phyloP scores from a whole-genome alignment of 805 yeast genomes.

The Yamadazyma kitorensis region DNA sequence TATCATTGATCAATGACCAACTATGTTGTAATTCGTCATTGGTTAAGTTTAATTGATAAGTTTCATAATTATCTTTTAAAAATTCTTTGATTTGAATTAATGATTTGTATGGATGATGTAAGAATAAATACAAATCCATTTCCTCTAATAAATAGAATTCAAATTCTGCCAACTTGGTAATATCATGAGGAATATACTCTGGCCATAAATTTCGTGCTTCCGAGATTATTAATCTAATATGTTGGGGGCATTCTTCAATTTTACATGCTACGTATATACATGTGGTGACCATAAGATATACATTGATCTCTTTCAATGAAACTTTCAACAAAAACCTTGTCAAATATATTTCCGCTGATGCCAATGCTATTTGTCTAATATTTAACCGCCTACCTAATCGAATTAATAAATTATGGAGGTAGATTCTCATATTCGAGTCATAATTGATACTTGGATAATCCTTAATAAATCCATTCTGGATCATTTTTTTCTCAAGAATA shows the following conservation, averaged over 20 bases:
- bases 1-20: conserved; percentile 89
- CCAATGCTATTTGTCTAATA: conserved; percentile 77
- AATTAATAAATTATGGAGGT: conserved; percentile 69
- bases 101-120: conserved; percentile 74
- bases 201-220: conserved; percentile 95
- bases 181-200: conserved; percentile 87
- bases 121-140: conserved; percentile 65
- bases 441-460: conserved; percentile 45
- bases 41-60: conserved; percentile 36
- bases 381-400: conserved; percentile 76
- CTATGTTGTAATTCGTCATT: conserved; percentile 76
- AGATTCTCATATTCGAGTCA: conserved; percentile 70
- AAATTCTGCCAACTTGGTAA: conserved; percentile 89
- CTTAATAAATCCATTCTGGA: conserved; percentile 40
- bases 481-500: conserved; percentile 41
- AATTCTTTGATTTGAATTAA: conserved; percentile 50
- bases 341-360: conserved; percentile 85
- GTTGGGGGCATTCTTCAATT: conserved; percentile 94
- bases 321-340: conserved; percentile 74
- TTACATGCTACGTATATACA: conserved; percentile 88
- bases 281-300: conserved; percentile 78
- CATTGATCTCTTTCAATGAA: conserved; percentile 75
- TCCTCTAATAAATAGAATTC: conserved; percentile 93
- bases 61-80: conserved; percentile 30
- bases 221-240: conserved; percentile 74